Evolutionary conservation across 306 rosid species (phyloP).

Genomic region (Rubus idaeus): DNA sequence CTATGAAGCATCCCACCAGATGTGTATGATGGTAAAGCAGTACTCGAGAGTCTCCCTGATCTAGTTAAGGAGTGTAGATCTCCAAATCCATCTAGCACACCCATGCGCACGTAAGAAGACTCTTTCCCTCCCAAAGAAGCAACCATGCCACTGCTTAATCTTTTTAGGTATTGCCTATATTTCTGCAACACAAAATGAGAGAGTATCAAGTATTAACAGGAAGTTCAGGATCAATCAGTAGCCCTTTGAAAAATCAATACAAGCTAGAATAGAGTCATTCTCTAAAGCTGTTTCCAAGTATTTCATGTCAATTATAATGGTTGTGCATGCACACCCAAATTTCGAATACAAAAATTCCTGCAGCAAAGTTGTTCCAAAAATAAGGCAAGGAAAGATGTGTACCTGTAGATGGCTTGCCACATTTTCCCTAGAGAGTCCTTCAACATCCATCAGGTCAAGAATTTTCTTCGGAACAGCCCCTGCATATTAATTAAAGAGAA

Average conservation of each 20-base stretch:
- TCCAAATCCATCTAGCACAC: slow-evolving; percentile 49
- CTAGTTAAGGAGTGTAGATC: slow-evolving; percentile 42
- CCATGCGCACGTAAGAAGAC: slow-evolving; percentile 45
- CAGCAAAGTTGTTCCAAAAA: background rate
- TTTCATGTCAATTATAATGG: background rate
- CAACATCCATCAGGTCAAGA: slow-evolving; percentile 80
- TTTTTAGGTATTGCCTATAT: slow-evolving; percentile 59
- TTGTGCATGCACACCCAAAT: background rate
- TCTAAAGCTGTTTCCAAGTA: background rate
- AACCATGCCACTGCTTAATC: slow-evolving; percentile 33
- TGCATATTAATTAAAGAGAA: slow-evolving; percentile 33
- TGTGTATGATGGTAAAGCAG: slow-evolving; percentile 46
- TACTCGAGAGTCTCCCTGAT: slow-evolving; percentile 41
- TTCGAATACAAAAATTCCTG: slow-evolving; percentile 1
- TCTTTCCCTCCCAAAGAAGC: slow-evolving; percentile 45
- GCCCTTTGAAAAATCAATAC: background rate
- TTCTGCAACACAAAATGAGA: slow-evolving; percentile 51
- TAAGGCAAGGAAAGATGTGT: slow-evolving; percentile 26
- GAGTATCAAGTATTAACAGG: background rate
- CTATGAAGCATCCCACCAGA: slow-evolving; percentile 47
- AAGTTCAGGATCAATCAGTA: slow-evolving; percentile 5
- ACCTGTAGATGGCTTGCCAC: slow-evolving; percentile 97
- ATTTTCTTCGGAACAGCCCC: slow-evolving; percentile 88
- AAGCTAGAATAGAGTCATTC: background rate
- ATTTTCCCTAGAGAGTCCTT: slow-evolving; percentile 86